Percentiles rank a stretch among this genome's conserved stretches.
Conservation (phyloP, 352 stramenopile genomes). For the Thalassiosira exigua region DNA sequence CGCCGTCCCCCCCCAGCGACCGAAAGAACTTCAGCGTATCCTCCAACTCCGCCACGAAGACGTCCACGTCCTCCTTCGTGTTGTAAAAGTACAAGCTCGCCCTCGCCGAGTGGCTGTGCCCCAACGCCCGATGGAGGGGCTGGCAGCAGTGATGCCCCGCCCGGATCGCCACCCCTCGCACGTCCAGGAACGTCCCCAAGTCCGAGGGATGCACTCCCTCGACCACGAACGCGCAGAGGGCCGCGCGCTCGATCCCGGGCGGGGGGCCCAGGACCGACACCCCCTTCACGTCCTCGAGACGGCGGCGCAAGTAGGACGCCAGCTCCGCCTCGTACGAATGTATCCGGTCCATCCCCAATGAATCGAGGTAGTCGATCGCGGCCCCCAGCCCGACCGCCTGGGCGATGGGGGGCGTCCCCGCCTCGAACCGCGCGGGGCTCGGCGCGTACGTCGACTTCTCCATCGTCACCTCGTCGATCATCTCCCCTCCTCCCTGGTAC, state of each 20-base stretch:
- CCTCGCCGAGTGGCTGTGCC: conserved; percentile 83
- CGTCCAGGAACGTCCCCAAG: conserved; percentile 89
- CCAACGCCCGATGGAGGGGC: conserved; percentile 85
- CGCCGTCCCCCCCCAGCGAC: conserved; percentile 21
- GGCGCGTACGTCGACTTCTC: conserved; percentile 84
- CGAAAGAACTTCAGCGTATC: conserved; percentile 63
- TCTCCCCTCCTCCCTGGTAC: conserved; percentile 87
- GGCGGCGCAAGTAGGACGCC: conserved; percentile 79
- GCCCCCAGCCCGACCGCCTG: conserved; percentile 86
- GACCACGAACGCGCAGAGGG: conserved; percentile 85
- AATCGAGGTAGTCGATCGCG: conserved; percentile 85
- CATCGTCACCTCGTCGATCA: conserved; percentile 88
- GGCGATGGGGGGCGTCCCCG: conserved; percentile 87
- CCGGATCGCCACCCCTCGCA: conserved; percentile 89
- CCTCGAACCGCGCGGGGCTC: conserved; percentile 87
- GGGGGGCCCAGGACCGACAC: conserved; percentile 86
- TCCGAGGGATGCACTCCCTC: conserved; percentile 86
- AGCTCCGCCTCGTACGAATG: conserved; percentile 86
- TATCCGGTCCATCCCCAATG: conserved; percentile 87
- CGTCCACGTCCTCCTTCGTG: conserved; percentile 84
- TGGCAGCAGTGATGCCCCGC: conserved; percentile 89
- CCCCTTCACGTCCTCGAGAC: conserved; percentile 74
- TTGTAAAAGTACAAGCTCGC: conserved; percentile 90
- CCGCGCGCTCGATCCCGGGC: conserved; percentile 64
- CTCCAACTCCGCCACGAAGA: conserved; percentile 59